phyloP scores from a whole-genome alignment of 176 grass and related monocot species.

The Hordeum vulgare region DNA sequence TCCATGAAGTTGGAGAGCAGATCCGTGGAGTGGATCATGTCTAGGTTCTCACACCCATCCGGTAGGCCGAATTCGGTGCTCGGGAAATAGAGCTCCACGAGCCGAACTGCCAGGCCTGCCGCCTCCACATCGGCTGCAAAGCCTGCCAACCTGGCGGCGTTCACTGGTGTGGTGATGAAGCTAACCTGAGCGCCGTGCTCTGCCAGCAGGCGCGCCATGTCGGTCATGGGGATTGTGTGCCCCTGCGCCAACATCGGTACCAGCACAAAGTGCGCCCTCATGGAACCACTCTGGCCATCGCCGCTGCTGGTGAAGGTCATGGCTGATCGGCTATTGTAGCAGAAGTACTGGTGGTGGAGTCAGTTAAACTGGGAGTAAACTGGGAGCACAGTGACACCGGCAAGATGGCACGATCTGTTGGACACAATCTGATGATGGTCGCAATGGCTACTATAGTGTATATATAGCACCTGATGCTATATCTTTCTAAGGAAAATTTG shows the following conservation, averaged over 20 bases:
- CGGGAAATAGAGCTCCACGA: constrained; percentile 49
- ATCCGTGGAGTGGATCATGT: constrained; percentile 28
- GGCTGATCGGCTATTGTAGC: neutral
- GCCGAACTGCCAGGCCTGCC: constrained; percentile 23
- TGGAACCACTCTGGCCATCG: neutral
- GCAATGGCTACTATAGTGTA: neutral
- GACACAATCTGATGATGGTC: too few species aligned
- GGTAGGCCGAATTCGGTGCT: constrained; percentile 40
- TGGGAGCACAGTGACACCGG: neutral
- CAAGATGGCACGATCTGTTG: neutral
- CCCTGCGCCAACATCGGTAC: constrained; percentile 54
- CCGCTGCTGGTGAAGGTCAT: neutral
- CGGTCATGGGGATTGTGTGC: constrained; percentile 61
- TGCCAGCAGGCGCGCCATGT: constrained; percentile 48
- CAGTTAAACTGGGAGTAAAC: neutral
- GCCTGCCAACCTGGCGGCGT: constrained; percentile 34
- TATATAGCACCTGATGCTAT: neutral
- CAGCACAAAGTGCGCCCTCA: constrained; percentile 25
- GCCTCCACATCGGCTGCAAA: neutral
- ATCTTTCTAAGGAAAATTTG: neutral
- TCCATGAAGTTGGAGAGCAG: constrained; percentile 27
- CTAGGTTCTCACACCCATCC: constrained; percentile 47
- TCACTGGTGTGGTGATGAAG: constrained; percentile 53
- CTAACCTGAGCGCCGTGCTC: constrained; percentile 44
- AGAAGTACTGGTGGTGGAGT: neutral